phyloP scores from a whole-genome alignment of 306 rosid species.

The Quercus rubra region DNA sequence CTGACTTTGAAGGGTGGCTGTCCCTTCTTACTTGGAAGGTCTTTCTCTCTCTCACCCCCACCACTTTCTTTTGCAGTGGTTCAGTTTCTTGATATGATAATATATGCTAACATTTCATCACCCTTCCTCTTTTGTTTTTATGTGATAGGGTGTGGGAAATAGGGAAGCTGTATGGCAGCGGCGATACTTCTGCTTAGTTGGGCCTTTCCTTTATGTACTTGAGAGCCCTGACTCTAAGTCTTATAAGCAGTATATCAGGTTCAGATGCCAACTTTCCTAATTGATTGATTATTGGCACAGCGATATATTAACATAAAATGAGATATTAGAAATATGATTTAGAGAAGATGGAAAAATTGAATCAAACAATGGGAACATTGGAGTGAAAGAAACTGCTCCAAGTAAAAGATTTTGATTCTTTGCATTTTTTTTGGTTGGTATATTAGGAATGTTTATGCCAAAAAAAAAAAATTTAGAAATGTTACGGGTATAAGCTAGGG shows the following conservation, averaged over 20 bases:
- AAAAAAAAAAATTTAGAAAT: background rate
- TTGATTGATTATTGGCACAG: background rate
- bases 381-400: background rate
- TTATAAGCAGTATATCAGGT: slow-evolving; percentile 87
- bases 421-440: background rate
- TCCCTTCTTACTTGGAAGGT: slow-evolving; percentile 88
- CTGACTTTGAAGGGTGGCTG: slow-evolving; percentile 95
- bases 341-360: background rate
- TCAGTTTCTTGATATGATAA: background rate
- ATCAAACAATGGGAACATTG: background rate
- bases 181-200: slow-evolving; percentile 80
- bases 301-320: background rate
- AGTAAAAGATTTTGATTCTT: background rate
- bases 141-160: slow-evolving; percentile 83
- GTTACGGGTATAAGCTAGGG: too few relatives aligned
- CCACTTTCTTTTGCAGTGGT: background rate
- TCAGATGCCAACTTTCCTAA: slow-evolving; percentile 18
- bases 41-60: slow-evolving; percentile 16
- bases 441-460: background rate
- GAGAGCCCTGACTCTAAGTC: slow-evolving; percentile 83
- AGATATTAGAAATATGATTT: background rate
- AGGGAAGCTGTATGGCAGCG: slow-evolving; percentile 96
- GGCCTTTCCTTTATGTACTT: slow-evolving; percentile 85
- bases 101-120: slow-evolving; percentile 1
- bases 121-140: slow-evolving; percentile 9